These are phyloP conservation scores for Aureobasidium musti DNA, from an alignment of 2,329 filamentous ascomycete genomes.

Conservation along the genomic window DNA sequence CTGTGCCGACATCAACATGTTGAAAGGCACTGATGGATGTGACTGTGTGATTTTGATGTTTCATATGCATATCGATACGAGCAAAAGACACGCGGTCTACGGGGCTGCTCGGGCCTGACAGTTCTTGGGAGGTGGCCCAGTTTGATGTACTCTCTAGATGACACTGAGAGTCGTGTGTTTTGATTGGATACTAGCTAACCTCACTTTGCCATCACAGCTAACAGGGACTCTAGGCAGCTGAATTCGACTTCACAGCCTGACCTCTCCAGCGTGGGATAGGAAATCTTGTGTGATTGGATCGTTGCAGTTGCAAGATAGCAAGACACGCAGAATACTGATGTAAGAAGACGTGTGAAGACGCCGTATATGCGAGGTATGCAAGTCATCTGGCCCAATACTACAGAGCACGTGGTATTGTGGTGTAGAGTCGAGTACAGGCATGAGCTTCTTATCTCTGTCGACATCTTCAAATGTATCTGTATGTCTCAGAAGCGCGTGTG, in stretches of 20 bases:
- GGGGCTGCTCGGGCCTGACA: constrained; percentile 5
- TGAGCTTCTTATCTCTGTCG: not conserved
- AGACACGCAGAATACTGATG: not conserved
- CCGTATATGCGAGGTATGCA: not conserved
- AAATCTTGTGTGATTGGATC: not conserved
- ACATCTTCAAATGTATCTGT: not conserved
- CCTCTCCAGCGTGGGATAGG: not conserved
- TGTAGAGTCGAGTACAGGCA: too few relatives aligned
- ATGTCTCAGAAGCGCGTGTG: not conserved
- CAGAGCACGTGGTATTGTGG: not conserved
- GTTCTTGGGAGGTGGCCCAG: not conserved
- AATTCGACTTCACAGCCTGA: not conserved
- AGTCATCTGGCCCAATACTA: constrained; percentile 7
- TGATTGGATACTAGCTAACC: not conserved
- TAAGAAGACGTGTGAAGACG: not conserved
- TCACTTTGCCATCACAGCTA: not conserved
- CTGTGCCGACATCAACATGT: not conserved
- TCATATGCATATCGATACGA: not conserved
- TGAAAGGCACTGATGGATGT: not conserved
- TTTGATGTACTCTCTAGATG: not conserved
- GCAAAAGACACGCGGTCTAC: constrained; percentile 7
- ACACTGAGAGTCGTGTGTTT: not conserved
- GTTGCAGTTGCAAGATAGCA: not conserved
- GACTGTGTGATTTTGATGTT: not conserved
- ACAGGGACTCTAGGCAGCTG: too few relatives aligned